Percentiles rank a stretch among this genome's conserved stretches.
Evolutionary conservation across 768 basidiomycete genomes (phyloP).

Genomic region (Galerina marginata): DNA sequence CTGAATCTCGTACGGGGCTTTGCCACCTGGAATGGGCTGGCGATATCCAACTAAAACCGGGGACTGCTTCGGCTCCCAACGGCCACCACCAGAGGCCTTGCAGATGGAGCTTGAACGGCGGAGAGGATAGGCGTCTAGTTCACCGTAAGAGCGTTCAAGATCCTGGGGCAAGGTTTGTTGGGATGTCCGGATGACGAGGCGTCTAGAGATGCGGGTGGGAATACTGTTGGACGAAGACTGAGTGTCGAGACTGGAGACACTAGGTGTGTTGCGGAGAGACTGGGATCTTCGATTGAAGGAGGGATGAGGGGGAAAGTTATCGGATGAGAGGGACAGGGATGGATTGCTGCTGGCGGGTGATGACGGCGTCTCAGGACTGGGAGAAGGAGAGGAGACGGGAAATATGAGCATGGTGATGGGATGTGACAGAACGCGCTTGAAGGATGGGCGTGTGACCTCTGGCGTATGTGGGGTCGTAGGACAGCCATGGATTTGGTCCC

Average conservation of each 20-base stretch:
- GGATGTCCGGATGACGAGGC: conserved; percentile 34
- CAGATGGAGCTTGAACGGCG: conserved; percentile 69
- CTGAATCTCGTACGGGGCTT: conserved; percentile 70
- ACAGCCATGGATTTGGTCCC: conserved; percentile 71
- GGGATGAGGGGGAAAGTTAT: conserved; percentile 26
- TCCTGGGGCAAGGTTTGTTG: conserved; percentile 46
- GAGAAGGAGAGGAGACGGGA: conserved; percentile 37
- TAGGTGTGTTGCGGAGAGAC: conserved; percentile 37
- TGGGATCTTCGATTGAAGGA: conserved; percentile 32
- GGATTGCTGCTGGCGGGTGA: conserved; percentile 34
- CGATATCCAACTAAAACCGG: conserved; percentile 53
- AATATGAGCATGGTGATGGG: conserved; percentile 46
- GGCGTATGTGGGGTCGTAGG: conserved; percentile 50
- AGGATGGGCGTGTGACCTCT: conserved; percentile 37
- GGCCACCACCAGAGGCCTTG: conserved; percentile 80
- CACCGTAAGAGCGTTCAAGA: conserved; percentile 62
- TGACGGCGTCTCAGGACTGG: conserved; percentile 20
- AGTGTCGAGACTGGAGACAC: conserved; percentile 40
- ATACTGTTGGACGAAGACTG: conserved; percentile 39
- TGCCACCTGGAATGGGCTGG: conserved; percentile 67
- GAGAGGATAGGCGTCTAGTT: conserved; percentile 77
- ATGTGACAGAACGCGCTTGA: conserved; percentile 41
- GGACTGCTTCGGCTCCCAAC: conserved; percentile 74
- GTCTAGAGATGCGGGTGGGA: conserved; percentile 28
- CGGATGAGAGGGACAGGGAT: conserved; percentile 25